Evolutionary conservation across 768 basidiomycete genomes (phyloP).

Genomic region (Suillus clintonianus): DNA sequence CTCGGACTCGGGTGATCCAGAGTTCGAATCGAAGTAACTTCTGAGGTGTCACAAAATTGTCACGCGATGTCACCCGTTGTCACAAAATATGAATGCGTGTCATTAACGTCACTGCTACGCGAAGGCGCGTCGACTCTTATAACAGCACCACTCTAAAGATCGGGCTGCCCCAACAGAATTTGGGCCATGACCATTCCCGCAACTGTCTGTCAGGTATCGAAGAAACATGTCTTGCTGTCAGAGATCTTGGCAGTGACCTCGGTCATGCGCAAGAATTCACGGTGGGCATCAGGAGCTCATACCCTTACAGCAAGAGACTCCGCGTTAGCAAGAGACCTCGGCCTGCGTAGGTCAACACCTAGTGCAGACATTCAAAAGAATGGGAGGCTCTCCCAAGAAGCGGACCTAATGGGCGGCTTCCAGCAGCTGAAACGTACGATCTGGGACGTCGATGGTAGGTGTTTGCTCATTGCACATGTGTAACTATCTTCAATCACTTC

Average conservation of each 20-base stretch:
- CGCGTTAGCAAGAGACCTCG: slow-evolving; percentile 71
- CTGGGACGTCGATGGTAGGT: slow-evolving; percentile 65
- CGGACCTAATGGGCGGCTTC: slow-evolving; percentile 89
- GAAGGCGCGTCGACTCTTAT: neutral
- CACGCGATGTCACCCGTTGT: neutral
- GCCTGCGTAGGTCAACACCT: slow-evolving; percentile 63
- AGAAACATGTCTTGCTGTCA: slow-evolving; percentile 80
- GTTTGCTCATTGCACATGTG: slow-evolving; percentile 5
- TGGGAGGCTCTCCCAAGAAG: slow-evolving; percentile 64
- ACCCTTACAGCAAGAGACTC: slow-evolving; percentile 64
- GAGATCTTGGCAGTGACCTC: slow-evolving; percentile 92
- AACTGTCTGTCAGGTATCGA: slow-evolving; percentile 39
- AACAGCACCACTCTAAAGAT: neutral
- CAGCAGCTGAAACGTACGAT: slow-evolving; percentile 79
- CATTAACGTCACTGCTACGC: neutral
- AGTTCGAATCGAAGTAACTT: too few species aligned
- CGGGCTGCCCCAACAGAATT: neutral
- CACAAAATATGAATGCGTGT: neutral
- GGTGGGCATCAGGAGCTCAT: slow-evolving; percentile 83
- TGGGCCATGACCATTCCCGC: neutral
- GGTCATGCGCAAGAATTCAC: slow-evolving; percentile 95
- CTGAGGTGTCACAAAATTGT: neutral
- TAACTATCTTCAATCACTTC: neutral
- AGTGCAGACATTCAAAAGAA: slow-evolving; percentile 42
- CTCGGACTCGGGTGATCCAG: too few species aligned